Percentiles rank a stretch among this genome's conserved stretches.
phyloP scores from a whole-genome alignment of 2,329 filamentous ascomycete genomes.

The Albifimbria verrucaria region DNA sequence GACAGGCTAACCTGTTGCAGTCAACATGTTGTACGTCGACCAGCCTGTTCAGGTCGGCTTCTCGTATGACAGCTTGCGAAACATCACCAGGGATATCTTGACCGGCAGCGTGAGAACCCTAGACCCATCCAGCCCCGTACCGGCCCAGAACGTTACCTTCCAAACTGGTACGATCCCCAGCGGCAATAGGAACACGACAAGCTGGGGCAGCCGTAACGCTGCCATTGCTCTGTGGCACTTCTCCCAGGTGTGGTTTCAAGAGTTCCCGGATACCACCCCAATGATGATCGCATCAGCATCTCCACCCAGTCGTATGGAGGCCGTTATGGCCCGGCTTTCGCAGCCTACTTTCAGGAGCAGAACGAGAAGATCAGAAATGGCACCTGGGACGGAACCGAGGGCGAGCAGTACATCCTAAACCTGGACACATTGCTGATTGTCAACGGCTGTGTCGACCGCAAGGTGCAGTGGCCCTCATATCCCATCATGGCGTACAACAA shows the following conservation, averaged over 20 bases:
- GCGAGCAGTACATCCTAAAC: constrained; percentile 36
- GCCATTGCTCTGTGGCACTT: constrained; percentile 46
- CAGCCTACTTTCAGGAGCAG: constrained; percentile 52
- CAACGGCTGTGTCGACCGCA: constrained; percentile 53
- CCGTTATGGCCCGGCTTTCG: constrained; percentile 56
- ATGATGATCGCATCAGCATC: constrained; percentile 46
- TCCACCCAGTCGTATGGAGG: constrained; percentile 56
- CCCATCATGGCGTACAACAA: constrained; percentile 29
- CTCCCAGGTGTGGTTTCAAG: constrained; percentile 58
- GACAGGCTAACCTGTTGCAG: not conserved
- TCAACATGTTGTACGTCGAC: constrained; percentile 68
- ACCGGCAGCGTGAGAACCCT: constrained; percentile 7
- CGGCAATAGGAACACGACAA: constrained; percentile 22
- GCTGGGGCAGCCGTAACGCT: constrained; percentile 26
- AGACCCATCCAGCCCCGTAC: not conserved
- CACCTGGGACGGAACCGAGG: constrained; percentile 22
- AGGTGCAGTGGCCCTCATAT: constrained; percentile 29
- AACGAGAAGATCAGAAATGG: constrained; percentile 49
- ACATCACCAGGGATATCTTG: constrained; percentile 14
- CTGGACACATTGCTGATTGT: constrained; percentile 54
- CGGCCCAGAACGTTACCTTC: constrained; percentile 18
- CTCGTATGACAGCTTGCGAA: constrained; percentile 16
- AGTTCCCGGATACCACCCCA: constrained; percentile 60
- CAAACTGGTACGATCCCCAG: constrained; percentile 18
- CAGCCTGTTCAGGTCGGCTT: constrained; percentile 45